Evolutionary conservation across 2,329 filamentous ascomycete species (phyloP), one percentile per base, ranked within the genome.

Genomic region (Alternaria rosae): DNA sequence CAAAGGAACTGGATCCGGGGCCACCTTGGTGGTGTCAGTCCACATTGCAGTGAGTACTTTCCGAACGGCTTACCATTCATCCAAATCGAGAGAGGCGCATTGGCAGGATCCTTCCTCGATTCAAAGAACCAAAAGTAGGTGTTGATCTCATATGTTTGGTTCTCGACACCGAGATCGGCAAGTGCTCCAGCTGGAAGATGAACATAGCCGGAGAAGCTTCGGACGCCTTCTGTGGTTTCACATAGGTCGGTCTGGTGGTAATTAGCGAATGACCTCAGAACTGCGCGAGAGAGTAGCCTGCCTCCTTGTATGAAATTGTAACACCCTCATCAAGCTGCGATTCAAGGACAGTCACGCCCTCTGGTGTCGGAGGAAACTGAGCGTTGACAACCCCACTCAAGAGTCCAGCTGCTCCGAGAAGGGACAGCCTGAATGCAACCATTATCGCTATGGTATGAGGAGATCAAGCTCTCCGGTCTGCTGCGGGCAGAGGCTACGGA

Each of bases 101-200:
- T 85, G 9, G 75, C 70, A 2, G 87, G 83, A 69, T 86, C 82
- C 55, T 86, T 84, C 15, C 87, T 81, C 1, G 86, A 82, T 64
- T 88, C 86, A 67, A 90, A 89, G 70, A 88, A 89, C 85, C 86
- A 88, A 73, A 89, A 90, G 73, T 88, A 89, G 23, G 84, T 87
- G 67, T 87, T 86, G 60, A 87, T 85, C 41, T 65, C 59, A n/a
- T 68, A 68, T 0, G 57, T 78, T 64, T 86, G 83, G 25, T 76
- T 69, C 26, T 72, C 67, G 15, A 76, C 71, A 8, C 74, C 74
- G 1, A 76, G 63, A 35, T 80, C 78, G 17, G 75, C 71, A n/a
- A 80, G 66, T 5, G 82, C 78, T 26, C 80, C 80, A 3, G 83
- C 81, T 2, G 85, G 85, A 5, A 89, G 80, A 73, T 86, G 83